Evolutionary conservation across 73 alveolate genomes (phyloP).

Genomic region (Tetrahymena elliotti): DNA sequence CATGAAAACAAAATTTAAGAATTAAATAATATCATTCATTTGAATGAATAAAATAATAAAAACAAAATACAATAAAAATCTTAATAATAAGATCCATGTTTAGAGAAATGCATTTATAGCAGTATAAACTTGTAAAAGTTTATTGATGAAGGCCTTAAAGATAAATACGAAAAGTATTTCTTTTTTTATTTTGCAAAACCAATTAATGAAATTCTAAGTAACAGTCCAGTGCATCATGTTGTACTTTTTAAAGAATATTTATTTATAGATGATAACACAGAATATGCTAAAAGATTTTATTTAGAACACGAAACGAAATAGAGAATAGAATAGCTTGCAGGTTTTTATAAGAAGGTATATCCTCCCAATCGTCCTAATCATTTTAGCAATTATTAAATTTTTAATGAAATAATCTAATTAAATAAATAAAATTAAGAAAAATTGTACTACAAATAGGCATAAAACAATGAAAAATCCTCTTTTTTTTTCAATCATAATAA

Average conservation of each 20-base stretch:
- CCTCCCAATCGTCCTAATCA: background rate
- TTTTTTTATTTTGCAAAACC: conserved; percentile 30
- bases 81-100: background rate
- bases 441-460: background rate
- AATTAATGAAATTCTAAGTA: conserved; percentile 22
- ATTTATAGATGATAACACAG: conserved; percentile 17
- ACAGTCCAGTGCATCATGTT: conserved; percentile 35
- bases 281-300: conserved; percentile 23
- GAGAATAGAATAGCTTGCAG: background rate
- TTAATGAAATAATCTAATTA: background rate
- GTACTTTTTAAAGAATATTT: conserved; percentile 21
- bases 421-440: too few relatives aligned
- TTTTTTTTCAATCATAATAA: too few relatives aligned
- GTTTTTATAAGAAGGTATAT: background rate
- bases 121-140: background rate
- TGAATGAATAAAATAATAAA: background rate
- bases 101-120: background rate
- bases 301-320: background rate
- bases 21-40: background rate
- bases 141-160: background rate
- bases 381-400: background rate
- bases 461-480: background rate
- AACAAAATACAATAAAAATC: background rate
- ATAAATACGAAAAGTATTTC: conserved; percentile 11
- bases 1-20: background rate